Evolutionary conservation across 768 basidiomycete species (phyloP).

Genomic region (Termitomyces heimii): DNA sequence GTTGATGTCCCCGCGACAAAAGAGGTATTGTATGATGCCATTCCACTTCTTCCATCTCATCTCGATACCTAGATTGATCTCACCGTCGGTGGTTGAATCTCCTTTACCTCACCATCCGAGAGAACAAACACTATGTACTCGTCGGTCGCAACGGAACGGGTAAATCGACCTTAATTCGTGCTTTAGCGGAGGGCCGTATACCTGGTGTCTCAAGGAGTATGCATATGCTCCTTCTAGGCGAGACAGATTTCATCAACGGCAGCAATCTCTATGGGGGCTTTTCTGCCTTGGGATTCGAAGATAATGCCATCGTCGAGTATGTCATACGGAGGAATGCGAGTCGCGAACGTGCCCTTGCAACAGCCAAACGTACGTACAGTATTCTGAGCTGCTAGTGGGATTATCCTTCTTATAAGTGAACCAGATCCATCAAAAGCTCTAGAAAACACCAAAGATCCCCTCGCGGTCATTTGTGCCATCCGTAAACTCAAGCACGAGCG

Average conservation of each 20-base stretch:
- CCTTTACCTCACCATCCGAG: slow-evolving; percentile 45
- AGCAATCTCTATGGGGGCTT: slow-evolving; percentile 14
- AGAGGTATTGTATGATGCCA: slow-evolving; percentile 9
- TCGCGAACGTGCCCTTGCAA: slow-evolving; percentile 24
- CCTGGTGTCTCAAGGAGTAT: slow-evolving; percentile 40
- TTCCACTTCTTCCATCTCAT: background rate
- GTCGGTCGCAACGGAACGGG: slow-evolving; percentile 53
- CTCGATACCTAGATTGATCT: slow-evolving; percentile 35
- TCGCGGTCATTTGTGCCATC: slow-evolving; percentile 16
- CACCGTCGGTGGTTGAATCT: slow-evolving; percentile 48
- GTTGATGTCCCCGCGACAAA: slow-evolving; percentile 26
- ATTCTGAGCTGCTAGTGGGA: slow-evolving; percentile 4
- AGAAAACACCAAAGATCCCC: slow-evolving; percentile 21
- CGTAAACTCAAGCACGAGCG: slow-evolving; percentile 23
- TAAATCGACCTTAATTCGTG: slow-evolving; percentile 40
- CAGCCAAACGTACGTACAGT: slow-evolving; percentile 22
- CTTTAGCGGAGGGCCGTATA: slow-evolving; percentile 37
- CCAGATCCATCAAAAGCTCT: slow-evolving; percentile 16
- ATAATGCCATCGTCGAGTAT: slow-evolving; percentile 25
- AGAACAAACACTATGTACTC: slow-evolving; percentile 44
- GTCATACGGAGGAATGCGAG: slow-evolving; percentile 39
- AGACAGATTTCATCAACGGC: slow-evolving; percentile 24
- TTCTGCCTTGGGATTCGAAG: slow-evolving; percentile 10
- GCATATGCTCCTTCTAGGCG: slow-evolving; percentile 38
- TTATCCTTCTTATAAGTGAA: background rate